These are phyloP conservation scores for Yamadazyma dendronema DNA, from an alignment of 1,139 yeast species.

Conservation along the genomic window DNA sequence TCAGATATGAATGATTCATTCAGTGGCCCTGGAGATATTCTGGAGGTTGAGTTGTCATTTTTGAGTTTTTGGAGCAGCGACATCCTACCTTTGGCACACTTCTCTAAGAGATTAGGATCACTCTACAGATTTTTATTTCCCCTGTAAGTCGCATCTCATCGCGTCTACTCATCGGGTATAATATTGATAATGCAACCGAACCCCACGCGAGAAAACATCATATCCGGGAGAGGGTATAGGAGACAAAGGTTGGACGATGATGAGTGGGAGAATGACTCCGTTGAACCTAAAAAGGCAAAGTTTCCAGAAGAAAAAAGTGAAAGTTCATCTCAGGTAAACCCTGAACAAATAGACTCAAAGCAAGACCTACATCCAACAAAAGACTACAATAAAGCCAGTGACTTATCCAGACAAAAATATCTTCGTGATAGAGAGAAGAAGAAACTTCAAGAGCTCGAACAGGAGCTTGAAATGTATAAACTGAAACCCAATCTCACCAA, in stretches of 20 bases:
- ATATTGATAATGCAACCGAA: neutral
- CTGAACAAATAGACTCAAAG: too few species aligned
- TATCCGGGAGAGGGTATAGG: slow-evolving; percentile 5
- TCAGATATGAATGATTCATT: slow-evolving; percentile 5
- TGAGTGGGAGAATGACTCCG: slow-evolving; percentile 5
- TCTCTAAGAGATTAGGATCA: too few species aligned
- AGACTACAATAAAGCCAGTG: slow-evolving; percentile 9
- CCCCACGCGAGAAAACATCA: neutral
- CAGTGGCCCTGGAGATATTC: slow-evolving; percentile 11
- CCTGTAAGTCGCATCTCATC: slow-evolving; percentile 8
- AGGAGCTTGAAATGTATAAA: slow-evolving; percentile 50
- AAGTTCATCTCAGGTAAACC: too few species aligned
- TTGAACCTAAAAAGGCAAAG: too few species aligned
- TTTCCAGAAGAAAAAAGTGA: too few species aligned
- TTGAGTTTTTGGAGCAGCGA: slow-evolving; percentile 4
- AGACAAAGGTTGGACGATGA: slow-evolving; percentile 8
- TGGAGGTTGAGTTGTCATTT: slow-evolving; percentile 2
- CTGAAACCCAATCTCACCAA: slow-evolving; percentile 34
- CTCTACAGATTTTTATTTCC: too few species aligned
- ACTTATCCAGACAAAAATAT: slow-evolving; percentile 21
- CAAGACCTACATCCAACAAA: neutral
- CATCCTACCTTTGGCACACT: too few species aligned
- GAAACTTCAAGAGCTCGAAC: slow-evolving; percentile 21
- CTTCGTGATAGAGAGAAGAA: slow-evolving; percentile 33
- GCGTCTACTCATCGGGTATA: slow-evolving; percentile 1